Evolutionary conservation across 208 protist species (phyloP).

Genomic region (Leishmania tropica): DNA sequence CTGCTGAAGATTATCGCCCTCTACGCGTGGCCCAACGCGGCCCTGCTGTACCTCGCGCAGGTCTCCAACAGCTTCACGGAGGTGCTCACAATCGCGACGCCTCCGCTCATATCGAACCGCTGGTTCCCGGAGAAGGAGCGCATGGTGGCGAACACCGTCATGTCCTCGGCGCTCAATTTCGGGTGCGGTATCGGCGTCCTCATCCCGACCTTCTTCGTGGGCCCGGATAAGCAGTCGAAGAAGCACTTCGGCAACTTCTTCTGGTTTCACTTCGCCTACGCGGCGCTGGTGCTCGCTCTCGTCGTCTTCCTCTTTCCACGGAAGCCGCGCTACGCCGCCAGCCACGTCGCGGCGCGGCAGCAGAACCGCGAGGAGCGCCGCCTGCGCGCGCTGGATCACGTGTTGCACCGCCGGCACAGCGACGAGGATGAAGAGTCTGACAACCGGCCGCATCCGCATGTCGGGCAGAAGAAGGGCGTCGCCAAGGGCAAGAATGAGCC

Average conservation of each 20-base stretch:
- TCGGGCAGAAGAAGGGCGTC: neutral
- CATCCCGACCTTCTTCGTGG: constrained; percentile 73
- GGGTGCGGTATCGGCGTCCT: constrained; percentile 72
- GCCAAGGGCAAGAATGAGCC: constrained; percentile 13
- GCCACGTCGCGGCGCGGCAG: constrained; percentile 53
- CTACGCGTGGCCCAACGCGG: constrained; percentile 60
- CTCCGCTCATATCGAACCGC: constrained; percentile 76
- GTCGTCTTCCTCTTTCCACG: constrained; percentile 60
- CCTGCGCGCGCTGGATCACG: constrained; percentile 23
- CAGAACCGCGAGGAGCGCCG: constrained; percentile 44
- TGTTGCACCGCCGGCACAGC: constrained; percentile 11
- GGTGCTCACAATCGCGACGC: constrained; percentile 77
- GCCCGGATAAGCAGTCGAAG: constrained; percentile 41
- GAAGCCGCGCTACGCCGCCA: constrained; percentile 48
- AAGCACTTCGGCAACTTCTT: constrained; percentile 71
- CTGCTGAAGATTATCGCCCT: constrained; percentile 66
- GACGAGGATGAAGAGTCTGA: constrained; percentile 16
- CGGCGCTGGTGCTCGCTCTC: constrained; percentile 35
- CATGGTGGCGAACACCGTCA: constrained; percentile 69
- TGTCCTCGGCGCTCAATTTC: constrained; percentile 67
- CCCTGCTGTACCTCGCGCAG: constrained; percentile 65
- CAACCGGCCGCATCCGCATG: neutral
- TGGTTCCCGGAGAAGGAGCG: constrained; percentile 75
- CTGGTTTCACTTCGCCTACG: constrained; percentile 72
- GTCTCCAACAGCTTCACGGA: constrained; percentile 74